Base-by-base conservation (phyloP, 2,329 filamentous ascomycete genomes). In the Talaromyces funiculosus region DNA sequence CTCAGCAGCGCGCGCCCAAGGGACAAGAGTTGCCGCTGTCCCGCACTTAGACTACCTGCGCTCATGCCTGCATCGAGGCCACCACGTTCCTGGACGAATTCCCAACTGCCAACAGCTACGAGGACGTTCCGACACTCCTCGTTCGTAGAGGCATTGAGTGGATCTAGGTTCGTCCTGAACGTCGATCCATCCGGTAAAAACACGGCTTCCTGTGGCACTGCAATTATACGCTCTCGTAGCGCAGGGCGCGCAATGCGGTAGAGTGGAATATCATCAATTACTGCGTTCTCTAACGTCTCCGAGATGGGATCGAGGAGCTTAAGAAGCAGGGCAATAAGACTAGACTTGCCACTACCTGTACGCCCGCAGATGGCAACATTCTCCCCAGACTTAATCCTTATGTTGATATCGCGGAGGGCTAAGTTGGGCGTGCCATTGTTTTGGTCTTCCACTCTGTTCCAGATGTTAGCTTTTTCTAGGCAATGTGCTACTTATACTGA, bases 21-120 rank as follows among this genome's bases (percentile, higher is more conserved):
- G 62, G 81, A 85, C 64, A 89, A 85, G 0, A 89, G 77, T 66
- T 89, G 86, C 45, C 80, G 80, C 69, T 88, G 86, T 0, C 86
- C 86, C 37, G 81, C 79, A 4, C 78, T 81, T 8, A 86, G 73
- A 56, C 77, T 74, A 8, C 81, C 77, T 1, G 77, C 72, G 14
- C 76, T 75, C 64, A 87, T 78, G 1, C 73, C 69, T 3, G 72
- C 70, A 61, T 74, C 71, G 3, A 79, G 66, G 6, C 68, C 71
- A 6, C 76, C 77, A 57, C 75, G 72, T 59, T 73, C 71, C 59
- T 72, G 53, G 38, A 78, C 69, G 18, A 72, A 67, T 24, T 67
- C 56, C 65, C 71, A 73, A 12, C 78, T 67, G 14, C 75, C 70
- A 9, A 78, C 72, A 35, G 69, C 67, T 57, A 67, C 67, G 37